Percentiles rank a stretch among this genome's conserved stretches.
Conservation (phyloP, 495 filamentous ascomycete species). For the Daldinia childiae region DNA sequence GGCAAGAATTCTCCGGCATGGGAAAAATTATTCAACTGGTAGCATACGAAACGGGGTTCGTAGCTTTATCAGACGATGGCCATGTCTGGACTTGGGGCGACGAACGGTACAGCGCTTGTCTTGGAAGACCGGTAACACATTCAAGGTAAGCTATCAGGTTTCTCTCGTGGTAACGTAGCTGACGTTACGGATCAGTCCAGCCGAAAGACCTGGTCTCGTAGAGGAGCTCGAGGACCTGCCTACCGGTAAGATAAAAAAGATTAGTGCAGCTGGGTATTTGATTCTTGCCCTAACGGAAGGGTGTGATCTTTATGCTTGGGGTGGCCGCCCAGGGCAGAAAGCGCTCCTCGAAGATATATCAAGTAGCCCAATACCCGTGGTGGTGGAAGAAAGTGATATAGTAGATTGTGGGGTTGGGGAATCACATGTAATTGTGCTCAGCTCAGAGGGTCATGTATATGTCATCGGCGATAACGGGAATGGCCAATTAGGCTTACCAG, state of each 20-base stretch:
- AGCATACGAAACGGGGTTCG: conserved; percentile 63
- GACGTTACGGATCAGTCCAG: conserved; percentile 47
- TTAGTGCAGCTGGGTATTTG: conserved; percentile 64
- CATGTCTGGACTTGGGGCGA: conserved; percentile 70
- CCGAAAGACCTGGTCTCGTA: conserved; percentile 54
- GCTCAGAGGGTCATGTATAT: conserved; percentile 60
- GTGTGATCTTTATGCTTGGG: conserved; percentile 73
- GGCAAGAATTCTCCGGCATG: conserved; percentile 36
- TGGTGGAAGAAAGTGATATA: conserved; percentile 55
- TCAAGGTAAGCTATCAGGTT: conserved; percentile 41
- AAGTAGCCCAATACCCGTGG: conserved; percentile 46
- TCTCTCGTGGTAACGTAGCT: conserved; percentile 5
- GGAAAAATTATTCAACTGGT: conserved; percentile 54
- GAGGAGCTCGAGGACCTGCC: conserved; percentile 61
- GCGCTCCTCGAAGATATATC: conserved; percentile 40
- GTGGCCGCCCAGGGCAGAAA: conserved; percentile 48
- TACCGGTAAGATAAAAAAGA: conserved; percentile 60
- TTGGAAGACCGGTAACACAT: conserved; percentile 54
- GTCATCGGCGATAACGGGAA: conserved; percentile 63
- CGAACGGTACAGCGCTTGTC: conserved; percentile 58
- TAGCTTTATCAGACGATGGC: conserved; percentile 57
- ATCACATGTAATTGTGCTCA: conserved; percentile 66
- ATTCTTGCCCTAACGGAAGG: conserved; percentile 66
- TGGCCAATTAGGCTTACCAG: conserved; percentile 66
- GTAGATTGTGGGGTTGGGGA: conserved; percentile 67